Evolutionary conservation across 768 basidiomycete species (phyloP), one percentile per base, ranked within the genome.

Genomic region (Pulveroboletus sp.): DNA sequence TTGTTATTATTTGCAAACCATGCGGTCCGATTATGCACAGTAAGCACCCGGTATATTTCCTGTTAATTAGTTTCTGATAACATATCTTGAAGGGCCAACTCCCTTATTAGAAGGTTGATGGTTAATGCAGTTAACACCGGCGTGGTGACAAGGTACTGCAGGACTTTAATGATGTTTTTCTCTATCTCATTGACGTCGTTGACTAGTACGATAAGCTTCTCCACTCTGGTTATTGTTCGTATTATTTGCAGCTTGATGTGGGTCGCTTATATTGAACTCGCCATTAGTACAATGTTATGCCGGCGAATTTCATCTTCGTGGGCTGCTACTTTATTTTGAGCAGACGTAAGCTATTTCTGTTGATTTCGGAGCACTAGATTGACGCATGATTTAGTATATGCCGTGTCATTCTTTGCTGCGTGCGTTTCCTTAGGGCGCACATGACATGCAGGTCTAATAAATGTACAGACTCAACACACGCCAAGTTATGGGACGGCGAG

Each of bases 81-180:
- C 21, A 33, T 17, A 32, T 27, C 1, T 21, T 13, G 2, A 58
- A 84, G 81, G 45, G 73, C 77, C 27, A 75, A 84, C 61, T 73
- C 79, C 1, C 65, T 83, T n/a, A 74, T 84, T 32, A 80, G 77
- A 51, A 72, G 58, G 3, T 65, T 86, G 28, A 79, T 71, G 8
- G 57, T 80, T n/a, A 83, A 83, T 50, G 81, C 83, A 14, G 66
- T 85, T 37, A 82, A 80, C 53, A 84, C 82, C 0, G 83, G 83
- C 17, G 68, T 71, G 6, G 46, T 87, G 33, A 85, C 84, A n/a
- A 80, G 80, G 83, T 79, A 57, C 10, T 43, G 51, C 56, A 38
- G 4, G 18, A 9, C 11, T 8, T 18, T 15, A 21, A 32, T 30
- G 33, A 13, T 32, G 11, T 35, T 43, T 10, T 24, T 35, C 38